Percentiles rank a stretch among this genome's conserved stretches.
Conservation (phyloP, 306 rosid genomes). For the Rosa chinensis region DNA sequence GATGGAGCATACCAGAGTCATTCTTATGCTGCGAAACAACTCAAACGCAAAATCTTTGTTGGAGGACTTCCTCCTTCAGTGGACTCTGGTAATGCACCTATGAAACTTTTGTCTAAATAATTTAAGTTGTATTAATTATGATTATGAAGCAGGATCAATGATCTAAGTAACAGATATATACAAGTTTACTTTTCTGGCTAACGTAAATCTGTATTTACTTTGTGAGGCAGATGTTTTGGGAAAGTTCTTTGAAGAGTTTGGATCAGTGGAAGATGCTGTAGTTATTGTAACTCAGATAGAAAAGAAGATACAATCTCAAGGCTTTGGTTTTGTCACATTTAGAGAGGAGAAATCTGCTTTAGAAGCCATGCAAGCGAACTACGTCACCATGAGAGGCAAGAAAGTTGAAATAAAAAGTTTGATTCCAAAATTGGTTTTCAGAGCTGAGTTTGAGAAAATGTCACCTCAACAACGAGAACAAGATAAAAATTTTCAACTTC, state of each 20-base stretch:
- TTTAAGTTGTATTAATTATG: neutral
- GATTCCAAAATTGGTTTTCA: conserved; percentile 17
- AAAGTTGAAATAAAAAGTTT: conserved; percentile 39
- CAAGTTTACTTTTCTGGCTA: neutral
- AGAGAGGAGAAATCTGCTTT: conserved; percentile 36
- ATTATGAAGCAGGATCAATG: neutral
- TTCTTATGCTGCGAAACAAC: conserved; percentile 9
- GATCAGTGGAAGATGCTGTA: conserved; percentile 36
- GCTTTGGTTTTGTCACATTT: conserved; percentile 42
- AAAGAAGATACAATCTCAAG: conserved; percentile 33
- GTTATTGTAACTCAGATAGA: conserved; percentile 31
- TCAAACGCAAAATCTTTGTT: conserved; percentile 31
- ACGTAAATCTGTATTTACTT: neutral
- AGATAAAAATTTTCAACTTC: conserved; percentile 17
- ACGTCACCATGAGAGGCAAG: conserved; percentile 30
- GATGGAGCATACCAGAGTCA: conserved; percentile 8
- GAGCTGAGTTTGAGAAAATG: conserved; percentile 20
- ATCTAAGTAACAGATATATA: neutral
- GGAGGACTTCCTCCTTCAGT: conserved; percentile 40
- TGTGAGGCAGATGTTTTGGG: conserved; percentile 27
- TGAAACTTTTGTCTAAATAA: conserved; percentile 1
- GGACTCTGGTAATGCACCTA: conserved; percentile 33
- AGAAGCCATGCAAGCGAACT: conserved; percentile 31
- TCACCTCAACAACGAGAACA: conserved; percentile 12
- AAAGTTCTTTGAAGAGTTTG: conserved; percentile 41